These are phyloP conservation scores for Saksenaea oblongispora DNA, from an alignment of 371 early-diverging fungal species.

Conservation along the genomic window DNA sequence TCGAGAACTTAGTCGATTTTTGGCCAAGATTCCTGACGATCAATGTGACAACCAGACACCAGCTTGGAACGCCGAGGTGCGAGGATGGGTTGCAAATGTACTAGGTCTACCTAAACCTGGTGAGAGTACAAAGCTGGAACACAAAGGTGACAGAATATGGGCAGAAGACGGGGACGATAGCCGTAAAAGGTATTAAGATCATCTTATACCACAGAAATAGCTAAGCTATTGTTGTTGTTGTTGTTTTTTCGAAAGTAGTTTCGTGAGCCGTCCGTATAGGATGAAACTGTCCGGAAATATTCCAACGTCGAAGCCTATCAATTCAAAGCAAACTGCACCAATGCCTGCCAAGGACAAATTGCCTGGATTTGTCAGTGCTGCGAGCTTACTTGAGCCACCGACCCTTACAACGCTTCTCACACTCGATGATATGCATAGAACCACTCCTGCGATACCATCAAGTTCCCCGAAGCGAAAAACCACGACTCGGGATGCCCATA, in stretches of 20 bases:
- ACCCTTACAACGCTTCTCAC: not conserved
- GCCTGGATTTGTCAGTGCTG: constrained; percentile 36
- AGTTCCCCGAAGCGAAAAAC: not conserved
- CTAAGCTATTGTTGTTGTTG: not conserved
- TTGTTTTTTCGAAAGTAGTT: not conserved
- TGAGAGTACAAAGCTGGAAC: not conserved
- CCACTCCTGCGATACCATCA: not conserved
- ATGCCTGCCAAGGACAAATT: constrained; percentile 14
- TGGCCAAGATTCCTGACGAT: constrained; percentile 8
- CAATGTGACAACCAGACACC: constrained; percentile 8
- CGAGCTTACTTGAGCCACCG: not conserved
- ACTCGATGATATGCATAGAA: not conserved
- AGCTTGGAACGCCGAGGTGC: constrained; percentile 5
- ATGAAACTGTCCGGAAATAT: not conserved
- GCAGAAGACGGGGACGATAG: not conserved
- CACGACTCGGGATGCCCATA: not conserved
- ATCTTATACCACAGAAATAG: not conserved
- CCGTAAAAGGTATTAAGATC: not conserved
- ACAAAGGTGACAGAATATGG: constrained; percentile 8
- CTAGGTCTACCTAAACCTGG: not conserved
- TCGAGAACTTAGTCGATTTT: not conserved
- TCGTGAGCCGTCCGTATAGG: not conserved
- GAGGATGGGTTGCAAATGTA: constrained; percentile 17
- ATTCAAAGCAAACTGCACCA: not conserved
- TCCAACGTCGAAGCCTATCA: not conserved